Evolutionary conservation across 768 basidiomycete species (phyloP), one percentile per base, ranked within the genome.

Genomic region (Pleurotus tuoliensis): DNA sequence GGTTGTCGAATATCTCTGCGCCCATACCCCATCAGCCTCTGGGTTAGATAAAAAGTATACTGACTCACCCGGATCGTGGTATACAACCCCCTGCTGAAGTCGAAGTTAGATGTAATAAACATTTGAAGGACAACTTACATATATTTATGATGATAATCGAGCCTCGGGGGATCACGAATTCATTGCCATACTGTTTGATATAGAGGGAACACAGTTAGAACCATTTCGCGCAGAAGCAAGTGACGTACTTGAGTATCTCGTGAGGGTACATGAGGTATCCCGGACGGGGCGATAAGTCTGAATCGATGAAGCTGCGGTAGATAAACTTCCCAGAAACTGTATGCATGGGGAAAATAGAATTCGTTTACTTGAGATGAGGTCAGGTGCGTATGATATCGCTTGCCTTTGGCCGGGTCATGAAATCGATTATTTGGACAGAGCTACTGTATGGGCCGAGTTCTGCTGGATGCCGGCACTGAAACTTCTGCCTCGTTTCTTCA

Each of bases 221-320:
- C 8, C 9, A 0, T 5, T 18, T 11, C 8, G 30, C 8, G 13
- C 16, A 20, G 15, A 18, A 16, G 30, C 16, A 12, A n/a, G 22
- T 8, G 18, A 44, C 20, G 5, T 30, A 54, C 39, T 39, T 54
- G 39, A 18, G 41, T 41, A 22, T 41, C 52, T 13, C 24, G 52
- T 0, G 39, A 24, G 4, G 52, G 25, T 15, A 47, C 56, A 57
- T 64, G 20, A 20, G 65, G 65, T 9, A 66, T 13, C n/a, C 56
- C 43, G 11, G 64, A 27, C 12, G 65, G 65, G 2, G 56, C 51
- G 12, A 60, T 34, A 41, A 65, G 65, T 48, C 66, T 44, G 39
- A 61, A 64, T 8, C 66, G 60, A 47, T 62, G 58, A 9, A 54
- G 54, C 63, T 64, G 40, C 5, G 8, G 16, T 12, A 11, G 39